Conservation (phyloP, 2,329 filamentous ascomycete genomes). For the Verticillium albo-atrum region DNA sequence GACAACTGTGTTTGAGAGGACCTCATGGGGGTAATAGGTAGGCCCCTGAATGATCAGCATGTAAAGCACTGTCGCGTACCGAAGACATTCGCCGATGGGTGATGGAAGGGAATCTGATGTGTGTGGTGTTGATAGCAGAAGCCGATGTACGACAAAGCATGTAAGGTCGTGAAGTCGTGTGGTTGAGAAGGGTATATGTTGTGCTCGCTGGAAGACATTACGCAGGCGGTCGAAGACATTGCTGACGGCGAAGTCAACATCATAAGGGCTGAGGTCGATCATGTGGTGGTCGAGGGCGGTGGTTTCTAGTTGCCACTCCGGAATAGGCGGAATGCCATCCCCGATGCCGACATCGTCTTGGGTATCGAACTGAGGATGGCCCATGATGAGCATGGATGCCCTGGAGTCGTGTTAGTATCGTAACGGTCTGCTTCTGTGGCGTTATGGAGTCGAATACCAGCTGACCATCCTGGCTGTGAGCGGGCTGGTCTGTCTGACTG, state of each 20-base stretch:
- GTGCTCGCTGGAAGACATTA: slow-evolving; percentile 32
- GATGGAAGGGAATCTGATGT: slow-evolving; percentile 4
- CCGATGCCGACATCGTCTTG: slow-evolving; percentile 45
- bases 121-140: slow-evolving; percentile 24
- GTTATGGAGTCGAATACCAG: slow-evolving; percentile 32
- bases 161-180: slow-evolving; percentile 50
- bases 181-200: slow-evolving; percentile 21
- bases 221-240: slow-evolving; percentile 39
- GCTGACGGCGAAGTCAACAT: slow-evolving; percentile 27
- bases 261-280: slow-evolving; percentile 3
- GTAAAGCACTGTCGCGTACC: slow-evolving; percentile 41
- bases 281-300: not conserved
- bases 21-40: slow-evolving; percentile 50
- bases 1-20: slow-evolving; percentile 30
- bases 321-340: slow-evolving; percentile 42
- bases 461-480: slow-evolving; percentile 51
- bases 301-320: slow-evolving; percentile 39
- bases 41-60: slow-evolving; percentile 50
- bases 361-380: slow-evolving; percentile 45
- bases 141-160: slow-evolving; percentile 47
- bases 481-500: slow-evolving; percentile 42
- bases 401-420: slow-evolving; percentile 22
- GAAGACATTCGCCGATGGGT: slow-evolving; percentile 36
- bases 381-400: slow-evolving; percentile 54
- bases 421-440: not conserved